A percentile compares a stretch with the other conserved stretches of the same genome.
phyloP scores from a whole-genome alignment of 768 basidiomycete species.

The Strobilomyces dryophilus region DNA sequence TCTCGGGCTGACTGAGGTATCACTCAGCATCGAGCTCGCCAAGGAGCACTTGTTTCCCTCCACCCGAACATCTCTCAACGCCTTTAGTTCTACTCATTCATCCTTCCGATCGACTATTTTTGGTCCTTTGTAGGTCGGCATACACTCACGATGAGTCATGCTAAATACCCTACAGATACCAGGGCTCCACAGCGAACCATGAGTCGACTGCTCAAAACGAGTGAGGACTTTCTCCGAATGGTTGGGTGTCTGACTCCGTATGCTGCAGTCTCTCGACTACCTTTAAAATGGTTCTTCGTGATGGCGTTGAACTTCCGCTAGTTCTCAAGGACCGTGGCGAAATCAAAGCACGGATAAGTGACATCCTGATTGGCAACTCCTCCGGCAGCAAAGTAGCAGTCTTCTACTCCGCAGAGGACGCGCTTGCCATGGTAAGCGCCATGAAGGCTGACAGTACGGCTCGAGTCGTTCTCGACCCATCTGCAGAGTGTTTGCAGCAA shows the following conservation, averaged over 20 bases:
- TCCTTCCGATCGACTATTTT: constrained; percentile 62
- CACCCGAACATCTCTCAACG: constrained; percentile 16
- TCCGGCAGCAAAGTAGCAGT: constrained; percentile 49
- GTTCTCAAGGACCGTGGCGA: constrained; percentile 39
- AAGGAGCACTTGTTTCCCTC: constrained; percentile 49
- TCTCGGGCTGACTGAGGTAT: constrained; percentile 3
- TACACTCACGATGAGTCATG: neutral
- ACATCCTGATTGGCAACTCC: constrained; percentile 34
- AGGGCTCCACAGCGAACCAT: constrained; percentile 14
- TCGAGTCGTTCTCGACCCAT: constrained; percentile 36
- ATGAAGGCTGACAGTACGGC: constrained; percentile 51
- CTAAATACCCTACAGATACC: constrained; percentile 22
- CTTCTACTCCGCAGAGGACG: constrained; percentile 51
- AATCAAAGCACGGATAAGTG: constrained; percentile 33
- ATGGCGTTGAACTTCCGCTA: constrained; percentile 48
- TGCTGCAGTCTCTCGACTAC: constrained; percentile 23
- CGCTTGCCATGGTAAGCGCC: constrained; percentile 48
- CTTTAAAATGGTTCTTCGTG: constrained; percentile 49
- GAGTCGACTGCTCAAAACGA: constrained; percentile 5
- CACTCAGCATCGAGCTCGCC: constrained; percentile 37
- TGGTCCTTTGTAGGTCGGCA: constrained; percentile 52
- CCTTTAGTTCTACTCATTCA: constrained; percentile 19
- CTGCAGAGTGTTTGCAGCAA: constrained; percentile 41
- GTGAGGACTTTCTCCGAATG: constrained; percentile 13
- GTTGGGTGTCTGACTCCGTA: constrained; percentile 4